Evolutionary conservation across 352 stramenopile species (phyloP).

Genomic region (Saprolegnia parasitica): DNA sequence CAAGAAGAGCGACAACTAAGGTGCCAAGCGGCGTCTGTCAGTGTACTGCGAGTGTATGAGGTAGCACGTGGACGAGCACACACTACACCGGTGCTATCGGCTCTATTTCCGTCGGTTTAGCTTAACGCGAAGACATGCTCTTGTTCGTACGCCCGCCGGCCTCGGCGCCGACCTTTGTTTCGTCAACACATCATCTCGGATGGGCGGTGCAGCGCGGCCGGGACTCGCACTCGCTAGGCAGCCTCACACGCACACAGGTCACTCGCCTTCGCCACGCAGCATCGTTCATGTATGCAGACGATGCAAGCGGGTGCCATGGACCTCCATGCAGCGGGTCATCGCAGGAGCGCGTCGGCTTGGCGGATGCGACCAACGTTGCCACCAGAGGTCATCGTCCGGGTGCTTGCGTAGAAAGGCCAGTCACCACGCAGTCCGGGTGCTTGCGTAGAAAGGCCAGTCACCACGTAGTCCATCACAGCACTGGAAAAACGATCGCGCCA

Average conservation of each 20-base stretch:
- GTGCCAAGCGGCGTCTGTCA: not conserved
- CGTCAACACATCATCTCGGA: slow-evolving; percentile 12
- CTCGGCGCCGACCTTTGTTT: slow-evolving; percentile 1
- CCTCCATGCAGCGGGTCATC: no score
- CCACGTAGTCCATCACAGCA: no score
- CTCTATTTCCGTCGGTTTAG: not conserved
- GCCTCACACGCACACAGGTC: not conserved
- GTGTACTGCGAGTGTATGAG: slow-evolving; percentile 2
- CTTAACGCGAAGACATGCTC: slow-evolving; percentile 14
- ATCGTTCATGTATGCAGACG: no score
- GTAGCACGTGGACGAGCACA: not conserved
- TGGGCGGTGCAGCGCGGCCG: not conserved
- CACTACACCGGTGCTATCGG: not conserved
- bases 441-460: no score
- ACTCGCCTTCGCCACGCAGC: not conserved
- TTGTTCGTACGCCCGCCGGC: not conserved
- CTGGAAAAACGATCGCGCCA: no score
- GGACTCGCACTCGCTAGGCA: not conserved
- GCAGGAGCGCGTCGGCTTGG: no score
- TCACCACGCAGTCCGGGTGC: no score
- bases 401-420: no score
- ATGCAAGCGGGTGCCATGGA: no score
- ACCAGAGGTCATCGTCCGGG: no score
- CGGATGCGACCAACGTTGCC: no score
- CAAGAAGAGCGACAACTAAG: slow-evolving; percentile 25